phyloP scores from a whole-genome alignment of 805 yeast genomes.

The Saccharomycopsis javanensis region DNA sequence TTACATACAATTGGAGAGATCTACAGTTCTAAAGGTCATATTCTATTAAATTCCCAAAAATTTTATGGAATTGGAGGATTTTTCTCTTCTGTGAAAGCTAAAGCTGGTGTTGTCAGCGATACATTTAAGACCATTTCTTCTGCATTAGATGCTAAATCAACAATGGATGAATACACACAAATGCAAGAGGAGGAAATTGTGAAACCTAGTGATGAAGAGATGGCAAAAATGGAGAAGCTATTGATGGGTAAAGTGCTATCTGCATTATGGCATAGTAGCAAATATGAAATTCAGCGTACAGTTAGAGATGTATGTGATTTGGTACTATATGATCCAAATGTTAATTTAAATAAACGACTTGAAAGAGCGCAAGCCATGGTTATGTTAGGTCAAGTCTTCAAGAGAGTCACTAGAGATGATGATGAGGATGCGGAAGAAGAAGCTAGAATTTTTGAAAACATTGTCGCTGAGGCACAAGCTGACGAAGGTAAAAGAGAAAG shows the following conservation, averaged over 20 bases:
- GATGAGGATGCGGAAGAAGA: constrained; percentile 53
- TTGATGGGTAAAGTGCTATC: constrained; percentile 71
- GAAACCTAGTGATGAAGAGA: constrained; percentile 46
- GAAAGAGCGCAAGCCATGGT: constrained; percentile 57
- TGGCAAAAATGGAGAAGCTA: constrained; percentile 63
- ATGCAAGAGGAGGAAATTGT: constrained; percentile 45
- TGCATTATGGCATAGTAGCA: constrained; percentile 81
- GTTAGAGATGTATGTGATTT: constrained; percentile 62
- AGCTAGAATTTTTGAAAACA: constrained; percentile 67
- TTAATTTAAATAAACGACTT: constrained; percentile 35
- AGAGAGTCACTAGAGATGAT: constrained; percentile 47
- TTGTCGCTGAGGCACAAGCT: constrained; percentile 45
- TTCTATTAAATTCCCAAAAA: constrained; percentile 51
- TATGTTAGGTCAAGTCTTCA: constrained; percentile 55
- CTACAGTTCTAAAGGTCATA: constrained; percentile 54
- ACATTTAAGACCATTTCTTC: constrained; percentile 61
- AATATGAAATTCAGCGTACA: constrained; percentile 66
- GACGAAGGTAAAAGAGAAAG: constrained; percentile 27
- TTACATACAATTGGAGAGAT: constrained; percentile 66
- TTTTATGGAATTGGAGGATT: constrained; percentile 62
- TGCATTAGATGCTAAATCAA: constrained; percentile 70
- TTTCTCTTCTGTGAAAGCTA: constrained; percentile 62
- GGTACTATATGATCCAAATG: constrained; percentile 49
- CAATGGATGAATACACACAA: constrained; percentile 63
- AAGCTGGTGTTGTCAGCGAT: constrained; percentile 64